These are phyloP conservation scores for Leccinum ochraceum DNA, from an alignment of 768 basidiomycete genomes.

Conservation along the genomic window DNA sequence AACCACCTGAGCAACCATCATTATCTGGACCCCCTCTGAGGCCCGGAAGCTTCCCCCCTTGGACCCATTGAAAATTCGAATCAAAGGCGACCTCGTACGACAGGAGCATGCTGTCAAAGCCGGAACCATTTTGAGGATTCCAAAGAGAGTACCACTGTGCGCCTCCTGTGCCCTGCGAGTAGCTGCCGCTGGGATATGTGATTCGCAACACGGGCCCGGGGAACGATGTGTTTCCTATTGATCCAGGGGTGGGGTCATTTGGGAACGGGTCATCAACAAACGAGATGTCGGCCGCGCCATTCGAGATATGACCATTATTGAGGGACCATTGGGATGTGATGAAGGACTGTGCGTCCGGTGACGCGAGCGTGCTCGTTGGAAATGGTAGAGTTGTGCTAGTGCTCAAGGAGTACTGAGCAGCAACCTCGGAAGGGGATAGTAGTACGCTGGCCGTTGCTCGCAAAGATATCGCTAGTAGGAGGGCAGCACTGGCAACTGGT, in stretches of 20 bases:
- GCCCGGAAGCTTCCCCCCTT: conserved; percentile 77
- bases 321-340: conserved; percentile 62
- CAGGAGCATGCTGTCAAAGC: conserved; percentile 67
- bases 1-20: conserved; percentile 70
- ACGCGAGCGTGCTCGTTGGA: conserved; percentile 59
- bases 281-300: conserved; percentile 52
- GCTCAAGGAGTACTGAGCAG: conserved; percentile 53
- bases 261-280: conserved; percentile 75
- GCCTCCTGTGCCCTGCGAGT: conserved; percentile 60
- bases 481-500: too few species aligned
- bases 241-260: conserved; percentile 40
- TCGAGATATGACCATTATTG: conserved; percentile 59
- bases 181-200: conserved; percentile 63
- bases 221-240: conserved; percentile 24
- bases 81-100: conserved; percentile 79
- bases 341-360: conserved; percentile 49
- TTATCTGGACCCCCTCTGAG: conserved; percentile 65
- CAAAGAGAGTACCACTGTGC: conserved; percentile 68
- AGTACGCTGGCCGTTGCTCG: conserved; percentile 4
- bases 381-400: conserved; percentile 66
- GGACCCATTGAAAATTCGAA: conserved; percentile 64
- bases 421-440: conserved; percentile 34
- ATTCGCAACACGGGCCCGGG: conserved; percentile 50
- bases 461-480: neutral
- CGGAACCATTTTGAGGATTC: conserved; percentile 58